Evolutionary conservation across 75 land plant genomes (phyloP), one percentile per base, ranked within the genome.

Genomic region (Isoetes taiwanensis): DNA sequence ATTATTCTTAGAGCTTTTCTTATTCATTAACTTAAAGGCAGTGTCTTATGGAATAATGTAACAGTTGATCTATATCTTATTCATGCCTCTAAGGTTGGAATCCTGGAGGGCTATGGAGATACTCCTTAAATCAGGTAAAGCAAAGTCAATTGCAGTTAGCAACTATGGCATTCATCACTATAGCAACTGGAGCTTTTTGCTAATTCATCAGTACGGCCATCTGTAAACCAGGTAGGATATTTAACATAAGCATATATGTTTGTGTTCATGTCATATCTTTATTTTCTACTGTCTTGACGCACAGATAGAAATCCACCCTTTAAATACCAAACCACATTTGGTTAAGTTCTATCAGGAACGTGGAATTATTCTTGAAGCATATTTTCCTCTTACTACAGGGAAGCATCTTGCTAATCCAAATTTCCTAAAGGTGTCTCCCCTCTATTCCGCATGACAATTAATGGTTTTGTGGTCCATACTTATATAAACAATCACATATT

Each of bases 91-190:
- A n/a, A 30, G 72, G 16, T 48, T 70, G 41, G 61, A 70, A 26
- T 63, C 72, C 46, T 70, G 72, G 72, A 70, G 48, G 56, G 72
- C 72, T 28, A 70, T 70, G 72, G 72, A 70, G 34, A 41, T 42
- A 37, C 63, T 70, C 30, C 61, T 64, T 53, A 70, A 58, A 28
- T 57, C 67, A 37, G 72, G 72, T 27, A 70, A 58, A 37, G 72
- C 67, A 17, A 64, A 53, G 30, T 56, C 72, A 27, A 70, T 70
- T 28, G 71, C 67, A 31, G 72, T 70, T 43, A 70, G 72, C 54
- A 70, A 70, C 41, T 70, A 70, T 52, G 72, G 72, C 19, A 43
- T 64, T 33, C 66, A 70, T 65, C 72, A 70, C 32, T 39, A 63
- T 27, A 31, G 64, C n/a, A n/a, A n/a, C n/a, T n/a, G 54, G 72